Conservation (phyloP, 495 filamentous ascomycete genomes). For the Clohesyomyces aquaticus region DNA sequence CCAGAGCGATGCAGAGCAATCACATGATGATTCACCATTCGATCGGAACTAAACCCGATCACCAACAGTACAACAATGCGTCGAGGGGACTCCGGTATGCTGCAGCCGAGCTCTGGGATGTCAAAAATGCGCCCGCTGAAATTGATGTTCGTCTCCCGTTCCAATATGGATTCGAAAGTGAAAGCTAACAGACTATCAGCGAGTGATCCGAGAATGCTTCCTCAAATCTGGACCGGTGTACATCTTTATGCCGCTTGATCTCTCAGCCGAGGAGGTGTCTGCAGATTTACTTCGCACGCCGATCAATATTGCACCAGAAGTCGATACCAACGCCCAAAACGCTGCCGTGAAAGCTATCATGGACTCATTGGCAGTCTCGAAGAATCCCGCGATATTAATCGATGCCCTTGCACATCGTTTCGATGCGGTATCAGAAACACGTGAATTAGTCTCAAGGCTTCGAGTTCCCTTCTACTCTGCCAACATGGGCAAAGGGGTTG, state of each 20-base stretch:
- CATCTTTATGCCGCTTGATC: conserved; percentile 49
- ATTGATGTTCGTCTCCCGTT: conserved; percentile 41
- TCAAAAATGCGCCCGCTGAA: conserved; percentile 44
- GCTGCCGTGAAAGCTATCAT: conserved; percentile 41
- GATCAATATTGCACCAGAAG: conserved; percentile 40
- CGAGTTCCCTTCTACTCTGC: conserved; percentile 41
- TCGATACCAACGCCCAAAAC: conserved; percentile 39
- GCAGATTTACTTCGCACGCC: conserved; percentile 40
- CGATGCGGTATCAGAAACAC: conserved; percentile 38
- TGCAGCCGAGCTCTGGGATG: conserved; percentile 45
- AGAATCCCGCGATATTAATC: conserved; percentile 44
- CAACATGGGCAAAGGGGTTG: conserved; percentile 46
- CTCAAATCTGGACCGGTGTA: conserved; percentile 47
- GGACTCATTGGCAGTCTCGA: conserved; percentile 40
- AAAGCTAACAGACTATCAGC: conserved; percentile 6
- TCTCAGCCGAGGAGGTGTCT: conserved; percentile 43
- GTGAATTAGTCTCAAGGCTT: conserved; percentile 33
- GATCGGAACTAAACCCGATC: conserved; percentile 42
- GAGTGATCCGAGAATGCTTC: conserved; percentile 47
- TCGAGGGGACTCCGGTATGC: conserved; percentile 42
- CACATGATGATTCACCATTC: conserved; percentile 52
- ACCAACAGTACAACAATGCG: conserved; percentile 46
- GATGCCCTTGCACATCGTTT: conserved; percentile 45
- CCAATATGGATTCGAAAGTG: not conserved
- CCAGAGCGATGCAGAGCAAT: conserved; percentile 44